phyloP scores from a whole-genome alignment of 768 basidiomycete genomes.

The Amanita molliuscula region DNA sequence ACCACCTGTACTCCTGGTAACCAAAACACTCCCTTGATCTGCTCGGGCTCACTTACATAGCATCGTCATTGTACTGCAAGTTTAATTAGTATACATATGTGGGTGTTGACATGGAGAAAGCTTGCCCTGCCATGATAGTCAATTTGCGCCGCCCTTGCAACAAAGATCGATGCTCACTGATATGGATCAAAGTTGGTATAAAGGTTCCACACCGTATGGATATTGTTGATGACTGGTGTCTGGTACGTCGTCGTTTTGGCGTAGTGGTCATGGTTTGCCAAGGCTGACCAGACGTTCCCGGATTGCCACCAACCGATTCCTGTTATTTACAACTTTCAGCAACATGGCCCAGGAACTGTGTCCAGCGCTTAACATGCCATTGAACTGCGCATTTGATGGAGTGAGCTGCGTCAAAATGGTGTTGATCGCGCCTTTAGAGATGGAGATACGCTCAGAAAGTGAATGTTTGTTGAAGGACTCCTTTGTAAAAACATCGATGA shows the following conservation, averaged over 20 bases:
- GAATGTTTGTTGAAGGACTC: constrained; percentile 14
- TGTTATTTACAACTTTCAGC: constrained; percentile 12
- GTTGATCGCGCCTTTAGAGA: constrained; percentile 32
- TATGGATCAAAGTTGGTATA: not conserved
- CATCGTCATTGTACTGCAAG: not conserved
- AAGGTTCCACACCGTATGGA: not conserved
- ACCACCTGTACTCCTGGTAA: constrained; percentile 27
- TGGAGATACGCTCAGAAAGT: constrained; percentile 26
- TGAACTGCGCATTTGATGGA: constrained; percentile 29
- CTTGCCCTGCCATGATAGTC: not conserved
- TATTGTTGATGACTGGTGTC: constrained; percentile 19
- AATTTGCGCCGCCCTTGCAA: not conserved
- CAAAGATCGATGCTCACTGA: not conserved
- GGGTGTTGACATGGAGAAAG: not conserved
- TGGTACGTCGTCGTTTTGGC: constrained; percentile 27
- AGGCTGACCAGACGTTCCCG: constrained; percentile 39
- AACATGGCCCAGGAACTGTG: not conserved
- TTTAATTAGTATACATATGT: not conserved
- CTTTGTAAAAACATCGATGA: not conserved
- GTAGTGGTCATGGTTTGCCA: constrained; percentile 36
- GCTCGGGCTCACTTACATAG: not conserved
- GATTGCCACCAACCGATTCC: constrained; percentile 46
- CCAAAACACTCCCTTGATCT: constrained; percentile 15
- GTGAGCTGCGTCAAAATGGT: constrained; percentile 27
- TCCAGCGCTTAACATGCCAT: constrained; percentile 17